phyloP scores from a whole-genome alignment of 768 basidiomycete species.

The Clavulina sp. region DNA sequence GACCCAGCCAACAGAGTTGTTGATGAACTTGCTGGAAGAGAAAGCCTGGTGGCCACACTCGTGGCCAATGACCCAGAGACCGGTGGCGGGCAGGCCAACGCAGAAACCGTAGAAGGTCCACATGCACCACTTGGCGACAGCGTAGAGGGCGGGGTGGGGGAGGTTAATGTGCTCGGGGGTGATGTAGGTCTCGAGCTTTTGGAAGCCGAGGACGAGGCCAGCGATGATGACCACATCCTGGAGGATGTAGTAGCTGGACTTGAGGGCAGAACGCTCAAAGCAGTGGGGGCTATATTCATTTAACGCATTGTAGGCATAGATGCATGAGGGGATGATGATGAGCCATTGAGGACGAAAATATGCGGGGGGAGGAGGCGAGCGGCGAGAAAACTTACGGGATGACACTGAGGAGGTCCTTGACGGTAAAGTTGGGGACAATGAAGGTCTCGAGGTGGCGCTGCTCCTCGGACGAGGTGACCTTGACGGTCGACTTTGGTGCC shows the following conservation, averaged over 20 bases:
- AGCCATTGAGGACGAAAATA: background rate
- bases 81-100: slow-evolving; percentile 74
- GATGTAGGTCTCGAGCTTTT: slow-evolving; percentile 22
- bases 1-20: slow-evolving; percentile 84
- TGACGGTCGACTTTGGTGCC: too few relatives aligned
- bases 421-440: slow-evolving; percentile 23
- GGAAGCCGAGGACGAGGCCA: slow-evolving; percentile 19
- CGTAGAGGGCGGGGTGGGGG: slow-evolving; percentile 30
- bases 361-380: background rate
- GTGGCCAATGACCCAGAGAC: slow-evolving; percentile 87
- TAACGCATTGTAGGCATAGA: background rate
- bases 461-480: too few relatives aligned
- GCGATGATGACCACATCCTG: slow-evolving; percentile 24
- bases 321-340: background rate
- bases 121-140: slow-evolving; percentile 41
- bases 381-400: slow-evolving; percentile 19
- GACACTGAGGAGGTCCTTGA: slow-evolving; percentile 25
- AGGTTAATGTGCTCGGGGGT: slow-evolving; percentile 11
- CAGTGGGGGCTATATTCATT: slow-evolving; percentile 21
- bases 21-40: slow-evolving; percentile 79
- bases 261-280: slow-evolving; percentile 27
- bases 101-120: slow-evolving; percentile 74
- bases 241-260: slow-evolving; percentile 23
- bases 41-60: slow-evolving; percentile 96
- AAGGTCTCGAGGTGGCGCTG: slow-evolving; percentile 17